Percentiles rank a stretch among this genome's conserved stretches.
These are phyloP conservation scores for Boletus rex-veris DNA, from an alignment of 768 basidiomycete genomes.

Conservation along the genomic window DNA sequence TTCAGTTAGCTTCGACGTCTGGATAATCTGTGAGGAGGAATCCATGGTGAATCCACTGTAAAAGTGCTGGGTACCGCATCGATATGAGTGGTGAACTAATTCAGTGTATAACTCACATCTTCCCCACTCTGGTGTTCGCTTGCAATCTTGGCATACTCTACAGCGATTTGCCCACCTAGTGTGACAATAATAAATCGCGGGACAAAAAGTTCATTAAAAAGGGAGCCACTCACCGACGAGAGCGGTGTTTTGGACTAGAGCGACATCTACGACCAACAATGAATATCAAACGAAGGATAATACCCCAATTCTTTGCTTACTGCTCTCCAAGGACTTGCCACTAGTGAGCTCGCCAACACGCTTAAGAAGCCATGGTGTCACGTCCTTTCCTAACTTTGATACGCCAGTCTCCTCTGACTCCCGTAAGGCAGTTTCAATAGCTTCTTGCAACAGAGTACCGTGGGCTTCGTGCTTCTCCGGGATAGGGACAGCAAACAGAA, in stretches of 20 bases:
- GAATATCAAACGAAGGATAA: background rate
- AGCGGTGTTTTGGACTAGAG: conserved; percentile 86
- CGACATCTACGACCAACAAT: conserved; percentile 58
- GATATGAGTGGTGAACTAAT: background rate
- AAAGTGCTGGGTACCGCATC: conserved; percentile 11
- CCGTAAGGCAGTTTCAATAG: conserved; percentile 77
- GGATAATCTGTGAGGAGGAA: background rate
- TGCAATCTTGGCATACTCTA: conserved; percentile 60
- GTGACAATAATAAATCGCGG: background rate
- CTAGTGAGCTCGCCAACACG: conserved; percentile 78
- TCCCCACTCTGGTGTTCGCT: conserved; percentile 15
- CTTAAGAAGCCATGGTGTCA: conserved; percentile 89
- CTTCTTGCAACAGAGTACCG: conserved; percentile 68
- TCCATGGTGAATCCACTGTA: background rate
- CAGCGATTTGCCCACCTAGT: conserved; percentile 74
- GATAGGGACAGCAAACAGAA: conserved; percentile 86
- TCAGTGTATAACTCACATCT: conserved; percentile 13
- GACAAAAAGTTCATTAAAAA: background rate
- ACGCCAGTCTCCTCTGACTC: conserved; percentile 84
- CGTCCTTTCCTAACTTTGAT: conserved; percentile 80
- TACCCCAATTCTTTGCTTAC: conserved; percentile 38
- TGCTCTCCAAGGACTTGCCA: conserved; percentile 69
- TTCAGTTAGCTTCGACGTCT: background rate
- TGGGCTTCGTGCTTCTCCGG: conserved; percentile 66
- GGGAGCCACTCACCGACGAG: conserved; percentile 56